Base-by-base conservation (phyloP, 345 rosid species). In the Salix purpurea region DNA sequence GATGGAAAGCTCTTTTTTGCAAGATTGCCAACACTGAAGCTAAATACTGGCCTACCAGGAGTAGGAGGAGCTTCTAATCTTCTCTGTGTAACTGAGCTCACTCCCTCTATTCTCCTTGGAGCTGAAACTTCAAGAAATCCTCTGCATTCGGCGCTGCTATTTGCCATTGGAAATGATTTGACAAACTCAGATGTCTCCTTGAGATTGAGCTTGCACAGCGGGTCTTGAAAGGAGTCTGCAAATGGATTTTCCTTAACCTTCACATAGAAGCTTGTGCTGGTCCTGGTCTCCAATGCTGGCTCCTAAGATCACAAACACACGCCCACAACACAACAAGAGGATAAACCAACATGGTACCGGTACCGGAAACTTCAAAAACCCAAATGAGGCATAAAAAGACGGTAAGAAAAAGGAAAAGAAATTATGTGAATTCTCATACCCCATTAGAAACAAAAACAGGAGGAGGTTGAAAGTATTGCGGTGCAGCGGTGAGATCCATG, bases 1-100 rank as follows among this genome's bases (percentile, higher is more conserved):
- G 99, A 95, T 82, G 97, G 99, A 21, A 95, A 86, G 81, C 81
- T 88, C 78, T 84, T 89, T 80, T 88, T 90, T n/a, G 90, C 82
- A 78, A 84, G 69, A 79, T 76, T 83, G n/a, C 85, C 78, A 69
- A 75, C 75, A 46, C 90, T 88, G 87, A 89, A 92, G 78, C 93
- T 80, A 80, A 94, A 91, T 69, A 92, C 80, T 32, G 94, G 97
- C 82, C 97, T 86, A 1, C 97, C 95, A 23, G 97, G 95, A 60
- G 97, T 91, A 42, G 87, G 72, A 74, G 97, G 97, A 78, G 94
- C 85, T 70, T 88, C 96, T 73, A 79, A 46, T 77, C 91, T 86
- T 79, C 81, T 85, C 13, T 82, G 83, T 34, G 85, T 78, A 24
- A 81, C 90, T 54, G 74, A 87, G 85, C 61, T 89, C 84, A 83